phyloP scores from a whole-genome alignment of 345 rosid species.

The Melastoma malabathricum region DNA sequence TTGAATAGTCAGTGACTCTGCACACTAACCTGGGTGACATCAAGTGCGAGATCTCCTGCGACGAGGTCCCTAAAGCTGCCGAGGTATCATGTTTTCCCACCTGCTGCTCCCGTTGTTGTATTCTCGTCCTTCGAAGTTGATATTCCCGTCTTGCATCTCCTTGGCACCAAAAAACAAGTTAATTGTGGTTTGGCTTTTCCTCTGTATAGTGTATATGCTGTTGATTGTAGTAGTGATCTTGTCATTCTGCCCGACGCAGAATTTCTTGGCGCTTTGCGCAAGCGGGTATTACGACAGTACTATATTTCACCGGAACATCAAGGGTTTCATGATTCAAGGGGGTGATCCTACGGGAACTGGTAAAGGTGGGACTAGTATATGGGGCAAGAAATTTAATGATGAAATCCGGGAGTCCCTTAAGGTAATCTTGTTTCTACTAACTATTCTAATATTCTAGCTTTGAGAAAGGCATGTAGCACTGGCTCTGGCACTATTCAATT shows the following conservation, averaged over 20 bases:
- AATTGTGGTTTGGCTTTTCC: no score
- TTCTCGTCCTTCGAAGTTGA: background rate
- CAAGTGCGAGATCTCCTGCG: conserved; percentile 93
- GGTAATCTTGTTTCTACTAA: conserved; percentile 27
- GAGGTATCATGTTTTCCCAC: conserved; percentile 42
- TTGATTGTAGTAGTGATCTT: no score
- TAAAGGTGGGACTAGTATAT: conserved; percentile 93
- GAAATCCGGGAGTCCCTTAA: conserved; percentile 95
- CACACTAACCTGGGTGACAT: conserved; percentile 97
- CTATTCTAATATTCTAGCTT: no score
- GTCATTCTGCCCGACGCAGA: conserved; percentile 28
- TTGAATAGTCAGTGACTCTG: conserved; percentile 79
- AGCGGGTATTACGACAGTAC: conserved; percentile 91
- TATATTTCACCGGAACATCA: conserved; percentile 79
- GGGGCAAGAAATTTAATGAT: conserved; percentile 98
- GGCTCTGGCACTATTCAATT: no score
- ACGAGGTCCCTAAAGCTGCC: conserved; percentile 82
- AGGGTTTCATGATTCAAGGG: conserved; percentile 98
- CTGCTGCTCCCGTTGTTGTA: background rate
- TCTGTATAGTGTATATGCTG: no score
- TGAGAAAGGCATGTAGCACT: no score
- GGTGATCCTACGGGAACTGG: conserved; percentile 97
- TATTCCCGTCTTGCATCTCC: background rate
- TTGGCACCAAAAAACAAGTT: background rate
- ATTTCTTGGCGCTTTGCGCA: conserved; percentile 87